Percentiles rank a stretch among this genome's conserved stretches.
phyloP scores from a whole-genome alignment of 345 rosid species.

The Erucastrum elatum region DNA sequence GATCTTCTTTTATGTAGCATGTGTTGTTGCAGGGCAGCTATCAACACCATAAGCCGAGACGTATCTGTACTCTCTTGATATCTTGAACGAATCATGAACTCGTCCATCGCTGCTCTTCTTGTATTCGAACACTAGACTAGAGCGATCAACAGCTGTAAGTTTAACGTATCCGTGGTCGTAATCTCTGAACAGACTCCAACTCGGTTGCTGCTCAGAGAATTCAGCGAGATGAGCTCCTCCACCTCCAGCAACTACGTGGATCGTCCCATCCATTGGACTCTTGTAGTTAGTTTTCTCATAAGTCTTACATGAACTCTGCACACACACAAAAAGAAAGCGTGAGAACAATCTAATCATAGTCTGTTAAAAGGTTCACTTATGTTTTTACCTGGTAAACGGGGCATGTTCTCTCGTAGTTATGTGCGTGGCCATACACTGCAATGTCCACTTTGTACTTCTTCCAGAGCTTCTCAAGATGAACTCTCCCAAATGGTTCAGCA shows the following conservation, averaged over 20 bases:
- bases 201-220: conserved; percentile 48
- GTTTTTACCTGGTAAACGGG: conserved; percentile 68
- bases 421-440: conserved; percentile 69
- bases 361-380: neutral
- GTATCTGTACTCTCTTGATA: conserved; percentile 56
- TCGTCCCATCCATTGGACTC: conserved; percentile 60
- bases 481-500: conserved; percentile 73
- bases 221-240: conserved; percentile 62
- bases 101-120: conserved; percentile 72
- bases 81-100: conserved; percentile 61
- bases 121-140: conserved; percentile 60
- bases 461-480: conserved; percentile 70
- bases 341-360: neutral
- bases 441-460: conserved; percentile 78
- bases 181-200: conserved; percentile 61
- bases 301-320: conserved; percentile 59
- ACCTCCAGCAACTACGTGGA: conserved; percentile 75
- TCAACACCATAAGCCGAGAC: conserved; percentile 55
- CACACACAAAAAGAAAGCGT: conserved; percentile 1
- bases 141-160: conserved; percentile 59
- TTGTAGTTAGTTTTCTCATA: conserved; percentile 51
- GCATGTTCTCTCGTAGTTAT: conserved; percentile 76
- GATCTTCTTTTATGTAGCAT: conserved; percentile 45
- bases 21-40: conserved; percentile 59
- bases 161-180: conserved; percentile 54